These are phyloP conservation scores for Teratosphaeria zuluensis DNA, from an alignment of 2,329 filamentous ascomycete species.

Conservation along the genomic window DNA sequence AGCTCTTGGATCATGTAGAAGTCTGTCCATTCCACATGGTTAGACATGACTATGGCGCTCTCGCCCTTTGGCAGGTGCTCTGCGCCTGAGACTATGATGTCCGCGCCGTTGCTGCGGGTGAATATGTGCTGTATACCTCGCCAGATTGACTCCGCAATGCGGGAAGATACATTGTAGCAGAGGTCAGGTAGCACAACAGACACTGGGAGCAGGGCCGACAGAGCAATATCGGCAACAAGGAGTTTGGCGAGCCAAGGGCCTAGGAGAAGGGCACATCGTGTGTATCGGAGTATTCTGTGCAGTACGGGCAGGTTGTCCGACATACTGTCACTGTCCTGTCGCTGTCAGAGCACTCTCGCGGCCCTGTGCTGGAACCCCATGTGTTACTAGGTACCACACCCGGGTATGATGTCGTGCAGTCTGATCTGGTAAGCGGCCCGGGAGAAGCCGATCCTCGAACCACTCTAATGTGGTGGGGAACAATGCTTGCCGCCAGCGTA, in stretches of 20 bases:
- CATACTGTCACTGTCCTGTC: neutral
- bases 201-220: conserved; percentile 26
- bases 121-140: conserved; percentile 50
- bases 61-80: conserved; percentile 44
- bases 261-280: conserved; percentile 19
- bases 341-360: neutral
- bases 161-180: conserved; percentile 47
- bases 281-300: neutral
- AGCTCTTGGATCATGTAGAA: conserved; percentile 56
- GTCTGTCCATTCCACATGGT: conserved; percentile 53
- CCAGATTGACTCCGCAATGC: conserved; percentile 47
- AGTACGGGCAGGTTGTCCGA: neutral
- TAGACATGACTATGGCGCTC: conserved; percentile 50
- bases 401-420: neutral
- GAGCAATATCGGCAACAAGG: conserved; percentile 40
- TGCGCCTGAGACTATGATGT: conserved; percentile 43
- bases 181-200: conserved; percentile 32
- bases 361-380: neutral
- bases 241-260: conserved; percentile 47
- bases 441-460: neutral
- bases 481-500: neutral
- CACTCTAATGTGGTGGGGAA: neutral
- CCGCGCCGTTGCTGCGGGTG: conserved; percentile 43
- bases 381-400: neutral
- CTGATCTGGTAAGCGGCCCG: neutral